Percentiles rank a stretch among this genome's conserved stretches.
Conservation (phyloP, 768 basidiomycete genomes). For the Pulveroboletus sp. region DNA sequence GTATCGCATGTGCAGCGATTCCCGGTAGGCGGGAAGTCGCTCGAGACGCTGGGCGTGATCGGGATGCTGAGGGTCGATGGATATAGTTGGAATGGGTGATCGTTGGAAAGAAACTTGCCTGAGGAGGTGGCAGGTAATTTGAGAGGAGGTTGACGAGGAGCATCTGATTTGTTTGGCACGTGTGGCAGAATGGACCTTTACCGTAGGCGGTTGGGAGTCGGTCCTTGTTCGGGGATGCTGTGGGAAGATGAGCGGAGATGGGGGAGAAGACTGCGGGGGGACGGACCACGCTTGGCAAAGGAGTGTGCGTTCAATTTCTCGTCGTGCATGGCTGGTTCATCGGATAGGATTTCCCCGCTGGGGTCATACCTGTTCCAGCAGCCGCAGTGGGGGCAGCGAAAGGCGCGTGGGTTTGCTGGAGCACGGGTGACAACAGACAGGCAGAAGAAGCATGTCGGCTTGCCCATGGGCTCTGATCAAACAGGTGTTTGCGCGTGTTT, state of each 20-base stretch:
- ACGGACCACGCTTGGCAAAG: conserved; percentile 69
- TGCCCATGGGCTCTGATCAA: conserved; percentile 35
- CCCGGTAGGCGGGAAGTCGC: conserved; percentile 65
- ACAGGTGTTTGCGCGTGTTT: conserved; percentile 9
- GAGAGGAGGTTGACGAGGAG: conserved; percentile 82
- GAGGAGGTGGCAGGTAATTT: conserved; percentile 80
- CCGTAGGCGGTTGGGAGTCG: conserved; percentile 58
- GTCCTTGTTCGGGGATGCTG: conserved; percentile 69
- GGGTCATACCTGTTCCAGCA: conserved; percentile 76
- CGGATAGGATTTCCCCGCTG: conserved; percentile 72
- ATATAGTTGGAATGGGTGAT: not conserved
- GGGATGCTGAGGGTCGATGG: conserved; percentile 53
- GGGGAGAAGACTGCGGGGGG: not conserved
- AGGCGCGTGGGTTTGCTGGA: conserved; percentile 50
- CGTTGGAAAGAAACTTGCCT: conserved; percentile 42
- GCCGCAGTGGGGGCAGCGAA: conserved; percentile 61
- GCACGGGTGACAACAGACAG: conserved; percentile 40
- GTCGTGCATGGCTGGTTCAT: conserved; percentile 87
- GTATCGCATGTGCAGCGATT: conserved; percentile 75
- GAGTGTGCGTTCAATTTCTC: conserved; percentile 64
- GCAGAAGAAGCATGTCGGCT: conserved; percentile 70
- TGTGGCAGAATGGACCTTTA: conserved; percentile 72
- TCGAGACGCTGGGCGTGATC: conserved; percentile 62
- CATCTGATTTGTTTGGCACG: conserved; percentile 91
- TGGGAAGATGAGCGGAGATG: not conserved